phyloP scores from a whole-genome alignment of 805 yeast species.

The Yamadazyma scolyti region DNA sequence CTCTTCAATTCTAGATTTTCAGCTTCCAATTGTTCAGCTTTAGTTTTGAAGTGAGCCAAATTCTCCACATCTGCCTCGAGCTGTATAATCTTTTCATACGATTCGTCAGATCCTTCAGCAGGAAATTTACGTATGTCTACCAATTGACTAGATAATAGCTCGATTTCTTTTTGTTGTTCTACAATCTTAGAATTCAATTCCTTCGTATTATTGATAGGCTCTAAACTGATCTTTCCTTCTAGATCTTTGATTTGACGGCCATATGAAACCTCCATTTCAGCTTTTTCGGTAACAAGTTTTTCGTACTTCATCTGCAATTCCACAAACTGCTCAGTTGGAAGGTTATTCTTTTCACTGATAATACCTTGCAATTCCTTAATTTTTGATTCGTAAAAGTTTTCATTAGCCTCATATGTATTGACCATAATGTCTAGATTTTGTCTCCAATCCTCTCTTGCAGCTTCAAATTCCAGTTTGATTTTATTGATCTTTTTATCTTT shows the following conservation, averaged over 20 bases:
- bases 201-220: conserved; percentile 1
- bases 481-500: conserved; percentile 46
- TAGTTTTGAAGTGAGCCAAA: conserved; percentile 1
- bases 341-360: conserved; percentile 6
- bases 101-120: conserved; percentile 1
- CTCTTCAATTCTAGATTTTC: conserved; percentile 8
- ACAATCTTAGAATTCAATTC: conserved; percentile 5
- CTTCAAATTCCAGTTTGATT: conserved; percentile 45
- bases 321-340: conserved; percentile 2
- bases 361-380: conserved; percentile 30
- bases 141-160: conserved; percentile 6
- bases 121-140: conserved; percentile 10
- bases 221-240: not conserved
- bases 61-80: conserved; percentile 8
- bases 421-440: conserved; percentile 56
- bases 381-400: conserved; percentile 43
- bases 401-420: conserved; percentile 53
- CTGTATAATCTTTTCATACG: conserved; percentile 2
- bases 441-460: conserved; percentile 56
- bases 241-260: conserved; percentile 2
- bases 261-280: conserved; percentile 1
- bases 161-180: conserved; percentile 9
- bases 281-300: not conserved
- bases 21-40: conserved; percentile 6
- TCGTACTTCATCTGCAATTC: conserved; percentile 2